phyloP scores from a whole-genome alignment of 2,329 filamentous ascomycete genomes.

The Aspergillus japonicus region DNA sequence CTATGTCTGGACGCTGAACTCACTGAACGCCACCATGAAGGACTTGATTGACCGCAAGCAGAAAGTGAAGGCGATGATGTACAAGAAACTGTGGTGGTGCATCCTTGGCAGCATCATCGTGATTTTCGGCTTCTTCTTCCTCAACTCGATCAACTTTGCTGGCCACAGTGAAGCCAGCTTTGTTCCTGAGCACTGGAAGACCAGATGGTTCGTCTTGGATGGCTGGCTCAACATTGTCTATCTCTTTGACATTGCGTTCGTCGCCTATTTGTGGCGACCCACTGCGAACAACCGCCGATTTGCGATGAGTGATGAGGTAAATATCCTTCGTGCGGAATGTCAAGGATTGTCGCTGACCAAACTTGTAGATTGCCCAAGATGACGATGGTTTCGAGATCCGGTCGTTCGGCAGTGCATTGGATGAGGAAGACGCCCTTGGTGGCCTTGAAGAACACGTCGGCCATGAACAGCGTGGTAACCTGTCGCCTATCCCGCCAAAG shows the following conservation, averaged over 20 bases:
- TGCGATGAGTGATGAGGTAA: slow-evolving; percentile 93
- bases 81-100: slow-evolving; percentile 98
- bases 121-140: slow-evolving; percentile 97
- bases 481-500: slow-evolving; percentile 48
- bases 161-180: slow-evolving; percentile 82
- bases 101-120: slow-evolving; percentile 89
- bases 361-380: slow-evolving; percentile 77
- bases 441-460: slow-evolving; percentile 36
- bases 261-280: slow-evolving; percentile 94
- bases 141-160: slow-evolving; percentile 94
- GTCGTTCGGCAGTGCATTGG: slow-evolving; percentile 75
- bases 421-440: slow-evolving; percentile 58
- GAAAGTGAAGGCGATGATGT: slow-evolving; percentile 90
- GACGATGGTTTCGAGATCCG: slow-evolving; percentile 97
- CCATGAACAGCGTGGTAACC: slow-evolving; percentile 34
- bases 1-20: slow-evolving; percentile 98
- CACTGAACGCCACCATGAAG: slow-evolving; percentile 90
- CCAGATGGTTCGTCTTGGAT: slow-evolving; percentile 93
- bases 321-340: not conserved
- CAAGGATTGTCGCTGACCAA: slow-evolving; percentile 25
- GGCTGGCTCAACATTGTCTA: slow-evolving; percentile 98
- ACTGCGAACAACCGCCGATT: slow-evolving; percentile 96
- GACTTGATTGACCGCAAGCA: slow-evolving; percentile 94
- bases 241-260: slow-evolving; percentile 85
- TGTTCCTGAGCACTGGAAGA: slow-evolving; percentile 95